Percentiles rank a stretch among this genome's conserved stretches.
Conservation (phyloP, 2,329 filamentous ascomycete genomes). For the Xylaria sp. region DNA sequence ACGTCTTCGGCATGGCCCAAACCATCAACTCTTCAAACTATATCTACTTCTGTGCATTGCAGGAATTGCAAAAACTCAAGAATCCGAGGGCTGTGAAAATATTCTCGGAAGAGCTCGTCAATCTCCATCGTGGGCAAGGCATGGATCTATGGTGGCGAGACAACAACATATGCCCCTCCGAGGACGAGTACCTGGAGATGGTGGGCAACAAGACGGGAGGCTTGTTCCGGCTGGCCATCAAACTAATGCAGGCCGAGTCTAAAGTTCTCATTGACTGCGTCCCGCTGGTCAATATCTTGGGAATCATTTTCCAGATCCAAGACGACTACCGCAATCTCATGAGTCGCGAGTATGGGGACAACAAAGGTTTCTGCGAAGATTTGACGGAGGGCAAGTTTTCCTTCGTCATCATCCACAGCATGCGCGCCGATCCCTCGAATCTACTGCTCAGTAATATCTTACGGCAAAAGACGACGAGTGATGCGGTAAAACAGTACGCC, state of each 20-base stretch:
- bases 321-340: constrained; percentile 93
- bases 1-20: constrained; percentile 83
- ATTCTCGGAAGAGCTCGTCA: constrained; percentile 82
- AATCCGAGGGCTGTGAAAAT: constrained; percentile 72
- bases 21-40: constrained; percentile 93
- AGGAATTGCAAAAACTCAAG: constrained; percentile 73
- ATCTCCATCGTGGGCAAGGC: constrained; percentile 85
- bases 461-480: constrained; percentile 84
- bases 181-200: constrained; percentile 94
- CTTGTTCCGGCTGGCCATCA: constrained; percentile 82
- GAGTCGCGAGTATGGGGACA: constrained; percentile 75
- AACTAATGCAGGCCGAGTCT: constrained; percentile 84
- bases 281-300: constrained; percentile 83
- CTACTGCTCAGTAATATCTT: constrained; percentile 89
- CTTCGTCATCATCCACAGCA: constrained; percentile 93
- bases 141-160: constrained; percentile 94
- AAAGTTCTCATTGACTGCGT: constrained; percentile 68
- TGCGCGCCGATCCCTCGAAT: constrained; percentile 75
- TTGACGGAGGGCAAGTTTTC: constrained; percentile 97
- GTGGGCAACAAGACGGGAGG: constrained; percentile 90
- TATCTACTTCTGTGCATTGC: constrained; percentile 80
- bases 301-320: constrained; percentile 87
- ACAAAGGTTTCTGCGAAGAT: constrained; percentile 95
- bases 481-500: constrained; percentile 89
- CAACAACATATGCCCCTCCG: constrained; percentile 79